Percentiles rank a stretch among this genome's conserved stretches.
Conservation (phyloP, 345 rosid species). For the Salix suchowensis region DNA sequence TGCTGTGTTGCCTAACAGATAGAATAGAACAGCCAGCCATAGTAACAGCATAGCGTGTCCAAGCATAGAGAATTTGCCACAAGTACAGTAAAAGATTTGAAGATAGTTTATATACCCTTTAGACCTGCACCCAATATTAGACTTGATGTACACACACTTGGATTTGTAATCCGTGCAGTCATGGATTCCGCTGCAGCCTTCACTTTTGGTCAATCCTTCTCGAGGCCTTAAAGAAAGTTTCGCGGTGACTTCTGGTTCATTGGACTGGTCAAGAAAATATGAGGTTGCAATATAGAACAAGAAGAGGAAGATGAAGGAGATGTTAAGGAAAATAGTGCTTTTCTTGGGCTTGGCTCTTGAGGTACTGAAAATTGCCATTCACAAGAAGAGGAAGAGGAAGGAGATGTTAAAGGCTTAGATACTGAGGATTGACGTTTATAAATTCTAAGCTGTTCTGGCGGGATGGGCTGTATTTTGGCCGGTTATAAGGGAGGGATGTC, state of each 20-base stretch:
- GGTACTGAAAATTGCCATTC: slow-evolving; percentile 33
- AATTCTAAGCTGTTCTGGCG: slow-evolving; percentile 7
- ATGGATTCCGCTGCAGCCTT: slow-evolving; percentile 39
- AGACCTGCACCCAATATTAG: slow-evolving; percentile 49
- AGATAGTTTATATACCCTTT: slow-evolving; percentile 88
- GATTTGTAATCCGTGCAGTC: slow-evolving; percentile 39
- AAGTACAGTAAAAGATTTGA: slow-evolving; percentile 65
- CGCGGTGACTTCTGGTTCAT: background rate
- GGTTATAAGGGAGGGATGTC: background rate
- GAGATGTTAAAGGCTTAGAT: slow-evolving; percentile 9
- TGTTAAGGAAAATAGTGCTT: slow-evolving; percentile 44
- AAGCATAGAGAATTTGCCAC: slow-evolving; percentile 38
- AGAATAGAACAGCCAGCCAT: slow-evolving; percentile 73
- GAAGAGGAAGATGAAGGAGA: slow-evolving; percentile 46
- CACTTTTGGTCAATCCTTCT: background rate
- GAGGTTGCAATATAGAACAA: slow-evolving; percentile 24
- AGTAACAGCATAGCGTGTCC: slow-evolving; percentile 51
- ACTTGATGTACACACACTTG: slow-evolving; percentile 58
- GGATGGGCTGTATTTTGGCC: slow-evolving; percentile 17
- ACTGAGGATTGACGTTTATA: slow-evolving; percentile 19
- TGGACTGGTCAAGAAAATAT: slow-evolving; percentile 17
- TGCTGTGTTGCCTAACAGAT: slow-evolving; percentile 76
- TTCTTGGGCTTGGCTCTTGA: slow-evolving; percentile 23
- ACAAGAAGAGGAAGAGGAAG: slow-evolving; percentile 11
- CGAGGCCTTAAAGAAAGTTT: slow-evolving; percentile 10